Evolutionary conservation across 441 rosid genomes (phyloP), one percentile per base, ranked within the genome.

Genomic region (Gossypium gossypioides): DNA sequence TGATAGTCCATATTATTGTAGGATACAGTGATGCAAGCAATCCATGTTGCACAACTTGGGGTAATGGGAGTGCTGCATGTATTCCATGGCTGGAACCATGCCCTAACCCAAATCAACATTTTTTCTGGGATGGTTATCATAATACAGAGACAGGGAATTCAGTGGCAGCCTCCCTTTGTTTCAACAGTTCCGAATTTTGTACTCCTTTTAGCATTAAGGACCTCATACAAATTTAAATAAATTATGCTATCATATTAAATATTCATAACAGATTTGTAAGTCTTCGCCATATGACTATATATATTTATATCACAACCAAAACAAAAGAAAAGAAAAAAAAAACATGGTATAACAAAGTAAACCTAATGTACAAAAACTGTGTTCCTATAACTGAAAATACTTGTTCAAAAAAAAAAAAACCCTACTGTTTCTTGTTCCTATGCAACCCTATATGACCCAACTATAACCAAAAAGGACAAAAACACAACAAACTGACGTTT

Each of bases 101-200:
- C 65, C 37, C 29, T 0, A 60, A 61, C 25, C 72, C 74, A 1
- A 22, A 79, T 46, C n/a, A 76, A 4, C 78, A 74, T 67, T 80
- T 73, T 25, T 86, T 83, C 29, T 86, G 83, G 75, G 87, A 87
- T 74, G 91, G 75, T 4, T 85, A 1, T 68, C 87, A 85, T 37
- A 76, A 76, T 24, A 81, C 86, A 0, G 87, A 85, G 29, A 19
- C 69, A 27, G 73, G 32, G n/a, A 58, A 65, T 56, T 59, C 64
- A 8, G n/a, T 61, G 18, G 70, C 56, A 58, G 66, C 73, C 5
- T 32, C 69, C 55, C 71, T 67, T 13, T 73, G 76, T 52, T 46
- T 73, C 63, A 63, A 73, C 15, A 61, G 24, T 51, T 2, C 63
- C 0, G 59, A 40, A 15, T 57, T 73, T 29, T 73, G 76, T 55